These are phyloP conservation scores for Pharus latifolius DNA, from an alignment of 176 grass and related monocot species.

Conservation along the genomic window DNA sequence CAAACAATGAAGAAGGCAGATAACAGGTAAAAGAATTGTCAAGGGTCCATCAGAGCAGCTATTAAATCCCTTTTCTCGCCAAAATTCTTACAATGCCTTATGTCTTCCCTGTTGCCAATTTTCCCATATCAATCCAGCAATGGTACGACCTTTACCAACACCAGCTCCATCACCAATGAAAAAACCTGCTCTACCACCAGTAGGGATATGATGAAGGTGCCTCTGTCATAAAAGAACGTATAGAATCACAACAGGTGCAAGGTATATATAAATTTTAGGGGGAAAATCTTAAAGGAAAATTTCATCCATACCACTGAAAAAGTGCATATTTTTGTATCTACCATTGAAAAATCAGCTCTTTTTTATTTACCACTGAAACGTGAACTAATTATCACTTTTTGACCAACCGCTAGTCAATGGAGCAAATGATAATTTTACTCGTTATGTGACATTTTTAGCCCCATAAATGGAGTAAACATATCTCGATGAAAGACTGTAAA, in stretches of 20 bases:
- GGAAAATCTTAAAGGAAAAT: too few species aligned
- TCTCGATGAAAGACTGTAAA: too few species aligned
- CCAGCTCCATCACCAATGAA: constrained; percentile 98
- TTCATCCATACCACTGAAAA: too few species aligned
- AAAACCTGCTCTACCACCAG: constrained; percentile 89
- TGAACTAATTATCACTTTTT: too few species aligned
- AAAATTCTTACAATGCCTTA: constrained; percentile 82
- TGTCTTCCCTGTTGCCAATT: constrained; percentile 92
- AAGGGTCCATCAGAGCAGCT: not conserved
- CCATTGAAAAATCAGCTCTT: too few species aligned
- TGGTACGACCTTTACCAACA: constrained; percentile 97
- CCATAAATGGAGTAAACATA: too few species aligned
- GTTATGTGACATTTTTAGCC: too few species aligned
- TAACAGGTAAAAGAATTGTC: not conserved
- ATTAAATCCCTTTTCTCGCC: not conserved
- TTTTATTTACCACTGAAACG: too few species aligned
- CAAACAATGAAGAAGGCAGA: constrained; percentile 3
- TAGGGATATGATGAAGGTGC: constrained; percentile 80
- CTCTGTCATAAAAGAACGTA: constrained; percentile 50
- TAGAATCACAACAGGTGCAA: constrained; percentile 21
- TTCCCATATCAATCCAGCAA: constrained; percentile 99
- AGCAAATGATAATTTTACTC: too few species aligned
- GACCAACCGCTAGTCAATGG: too few species aligned
- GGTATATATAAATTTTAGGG: not conserved
- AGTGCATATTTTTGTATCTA: too few species aligned